Evolutionary conservation across 371 early-diverging fungal genomes (phyloP), one percentile per base, ranked within the genome.

Genomic region (Mucor sp.): DNA sequence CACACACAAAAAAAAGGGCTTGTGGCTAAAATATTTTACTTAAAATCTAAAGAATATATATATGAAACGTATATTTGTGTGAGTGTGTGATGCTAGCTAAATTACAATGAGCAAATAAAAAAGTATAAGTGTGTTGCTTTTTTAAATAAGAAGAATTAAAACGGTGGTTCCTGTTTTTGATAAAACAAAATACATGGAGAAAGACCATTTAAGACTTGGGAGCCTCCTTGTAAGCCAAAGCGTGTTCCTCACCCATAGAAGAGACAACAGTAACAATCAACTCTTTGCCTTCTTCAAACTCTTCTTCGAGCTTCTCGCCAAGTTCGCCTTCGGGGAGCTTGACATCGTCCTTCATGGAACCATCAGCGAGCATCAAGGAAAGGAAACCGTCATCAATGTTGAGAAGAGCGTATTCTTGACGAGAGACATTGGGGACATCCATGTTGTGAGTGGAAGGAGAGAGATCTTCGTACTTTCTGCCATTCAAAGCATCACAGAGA

Each of bases 361-460:
- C 95, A 62, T 86, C 86, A 21, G 81, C 75, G 39, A 77, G 75
- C 95, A 97, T 94, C 79, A 98, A 89, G 70, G 88, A 87, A 60
- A 98, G 85, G 91, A 91, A 97, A 77, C 92, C 95, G 74, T 96
- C 97, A 66, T 95, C 96, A 71, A 97, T 89, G 86, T 95, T 89
- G 74, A 97, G 71, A 70, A 98, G 89, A n/a, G 72, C 68, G 88
- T 87, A 97, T 78, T 97, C 97, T 57, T 74, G 81, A 84, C 97
- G 94, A 74, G 27, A 67, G 74, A 98, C 94, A 86, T 95, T 89
- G 79, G 99, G 99, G 64, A 98, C 99, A 74, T 98, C 95, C 97
- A 98, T 97, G 93, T 98, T 98, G 92, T 98, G 98, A 84, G 99
- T 98, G 77, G 99, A 98, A 75, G 99, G 99, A 72, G 96, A 97